Evolutionary conservation across 2,329 filamentous ascomycete genomes (phyloP).

Genomic region (Aureobasidium lini): DNA sequence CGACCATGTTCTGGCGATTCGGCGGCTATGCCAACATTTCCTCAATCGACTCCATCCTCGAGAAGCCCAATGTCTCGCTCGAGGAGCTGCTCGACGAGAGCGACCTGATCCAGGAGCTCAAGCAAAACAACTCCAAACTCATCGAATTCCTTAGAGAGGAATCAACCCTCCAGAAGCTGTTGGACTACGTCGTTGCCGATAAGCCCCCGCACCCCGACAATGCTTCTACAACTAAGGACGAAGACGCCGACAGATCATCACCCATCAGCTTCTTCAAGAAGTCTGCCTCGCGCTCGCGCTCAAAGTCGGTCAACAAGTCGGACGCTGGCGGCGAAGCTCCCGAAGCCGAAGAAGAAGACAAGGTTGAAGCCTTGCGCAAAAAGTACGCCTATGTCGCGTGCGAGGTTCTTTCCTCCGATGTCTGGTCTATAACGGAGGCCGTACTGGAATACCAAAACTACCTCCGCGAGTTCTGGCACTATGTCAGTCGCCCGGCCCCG

Average conservation of each 20-base stretch:
- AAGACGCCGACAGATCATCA: slow-evolving; percentile 35
- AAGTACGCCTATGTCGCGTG: slow-evolving; percentile 91
- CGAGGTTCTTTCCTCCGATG: slow-evolving; percentile 89
- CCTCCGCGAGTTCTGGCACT: slow-evolving; percentile 82
- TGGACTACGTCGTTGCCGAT: slow-evolving; percentile 86
- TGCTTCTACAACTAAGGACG: slow-evolving; percentile 23
- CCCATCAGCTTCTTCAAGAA: slow-evolving; percentile 41
- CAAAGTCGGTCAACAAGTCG: slow-evolving; percentile 34
- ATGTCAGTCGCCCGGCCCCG: slow-evolving; percentile 73
- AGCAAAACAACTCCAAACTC: slow-evolving; percentile 95
- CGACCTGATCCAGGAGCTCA: slow-evolving; percentile 93
- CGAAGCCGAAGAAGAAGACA: slow-evolving; percentile 51
- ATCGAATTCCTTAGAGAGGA: slow-evolving; percentile 93
- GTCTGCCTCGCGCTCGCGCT: slow-evolving; percentile 35
- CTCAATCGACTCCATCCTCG: slow-evolving; percentile 90
- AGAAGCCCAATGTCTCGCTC: slow-evolving; percentile 87
- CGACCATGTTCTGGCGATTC: slow-evolving; percentile 96
- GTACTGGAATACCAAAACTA: slow-evolving; percentile 76
- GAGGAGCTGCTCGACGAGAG: slow-evolving; percentile 95
- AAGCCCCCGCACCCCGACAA: slow-evolving; percentile 42
- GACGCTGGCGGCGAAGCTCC: slow-evolving; percentile 24
- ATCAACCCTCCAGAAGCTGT: slow-evolving; percentile 70
- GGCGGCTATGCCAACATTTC: slow-evolving; percentile 97
- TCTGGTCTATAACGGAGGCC: slow-evolving; percentile 92
- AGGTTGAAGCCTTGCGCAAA: slow-evolving; percentile 81